A percentile compares a stretch with the other conserved stretches of the same genome.
Evolutionary conservation across 31 red algal species (phyloP).

Genomic region (Odonthalia washingtoniensis): DNA sequence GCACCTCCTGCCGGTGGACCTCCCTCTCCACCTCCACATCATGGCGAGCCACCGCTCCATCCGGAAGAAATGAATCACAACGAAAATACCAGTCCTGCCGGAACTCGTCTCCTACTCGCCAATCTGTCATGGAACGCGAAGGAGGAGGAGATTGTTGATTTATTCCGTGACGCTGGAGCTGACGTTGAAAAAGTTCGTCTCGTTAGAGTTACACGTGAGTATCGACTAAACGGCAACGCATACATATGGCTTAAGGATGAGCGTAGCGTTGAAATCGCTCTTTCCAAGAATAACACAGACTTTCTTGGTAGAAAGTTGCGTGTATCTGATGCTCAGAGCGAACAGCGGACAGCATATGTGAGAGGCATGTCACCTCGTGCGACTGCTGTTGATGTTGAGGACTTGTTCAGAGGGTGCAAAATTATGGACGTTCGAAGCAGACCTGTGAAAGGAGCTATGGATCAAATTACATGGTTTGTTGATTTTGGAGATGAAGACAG

Average conservation of each 20-base stretch:
- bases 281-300: conserved; percentile 50
- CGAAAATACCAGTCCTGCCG: background rate
- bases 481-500: conserved; percentile 70
- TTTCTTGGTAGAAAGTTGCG: conserved; percentile 61
- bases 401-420: conserved; percentile 57
- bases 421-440: conserved; percentile 53
- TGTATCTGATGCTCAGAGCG: conserved; percentile 57
- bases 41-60: background rate
- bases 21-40: background rate
- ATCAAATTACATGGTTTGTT: conserved; percentile 74
- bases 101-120: conserved; percentile 54
- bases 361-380: conserved; percentile 54
- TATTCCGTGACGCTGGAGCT: conserved; percentile 61
- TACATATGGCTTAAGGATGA: conserved; percentile 60
- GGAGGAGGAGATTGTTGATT: conserved; percentile 59
- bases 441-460: conserved; percentile 59
- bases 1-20: conserved; percentile 15
- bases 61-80: no score
- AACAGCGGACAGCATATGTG: conserved; percentile 70
- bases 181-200: conserved; percentile 57
- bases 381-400: conserved; percentile 43
- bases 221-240: conserved; percentile 69
- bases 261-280: conserved; percentile 59
- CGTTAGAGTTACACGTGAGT: conserved; percentile 58
- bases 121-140: conserved; percentile 63